Conservation (phyloP, 179 eudicot genomes). For the Carnegiea gigantea region DNA sequence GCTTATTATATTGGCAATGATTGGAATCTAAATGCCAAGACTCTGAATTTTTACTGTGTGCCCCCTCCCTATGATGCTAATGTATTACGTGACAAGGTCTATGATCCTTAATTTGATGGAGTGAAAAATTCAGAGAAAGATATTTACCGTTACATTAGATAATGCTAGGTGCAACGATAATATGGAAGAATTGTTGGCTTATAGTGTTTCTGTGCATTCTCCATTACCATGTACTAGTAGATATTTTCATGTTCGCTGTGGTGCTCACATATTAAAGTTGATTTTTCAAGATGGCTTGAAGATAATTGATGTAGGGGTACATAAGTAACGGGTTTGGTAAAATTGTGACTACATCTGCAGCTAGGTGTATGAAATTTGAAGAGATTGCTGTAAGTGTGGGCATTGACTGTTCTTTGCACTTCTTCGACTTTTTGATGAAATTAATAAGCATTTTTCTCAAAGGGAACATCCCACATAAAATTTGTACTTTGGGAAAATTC, state of each 20-base stretch:
- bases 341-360: constrained; percentile 14
- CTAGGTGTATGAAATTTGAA: constrained; percentile 15
- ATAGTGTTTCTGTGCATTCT: neutral
- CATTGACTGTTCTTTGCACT: constrained; percentile 3
- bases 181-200: neutral
- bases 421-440: constrained; percentile 4
- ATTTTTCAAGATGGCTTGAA: constrained; percentile 21
- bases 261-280: constrained; percentile 20
- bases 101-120: neutral
- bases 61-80: neutral
- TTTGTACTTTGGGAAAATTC: constrained; percentile 20
- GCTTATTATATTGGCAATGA: constrained; percentile 1
- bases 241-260: constrained; percentile 27
- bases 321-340: constrained; percentile 12
- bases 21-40: neutral
- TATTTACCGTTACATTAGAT: constrained; percentile 13
- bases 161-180: constrained; percentile 12
- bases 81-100: neutral
- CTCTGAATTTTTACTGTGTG: neutral
- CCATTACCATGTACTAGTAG: constrained; percentile 13
- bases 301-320: constrained; percentile 3
- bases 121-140: neutral
- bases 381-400: neutral
- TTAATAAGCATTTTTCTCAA: neutral
- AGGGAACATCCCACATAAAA: constrained; percentile 25